Evolutionary conservation across 106 monocot genomes (phyloP).

Genomic region (Dioscorea alata): DNA sequence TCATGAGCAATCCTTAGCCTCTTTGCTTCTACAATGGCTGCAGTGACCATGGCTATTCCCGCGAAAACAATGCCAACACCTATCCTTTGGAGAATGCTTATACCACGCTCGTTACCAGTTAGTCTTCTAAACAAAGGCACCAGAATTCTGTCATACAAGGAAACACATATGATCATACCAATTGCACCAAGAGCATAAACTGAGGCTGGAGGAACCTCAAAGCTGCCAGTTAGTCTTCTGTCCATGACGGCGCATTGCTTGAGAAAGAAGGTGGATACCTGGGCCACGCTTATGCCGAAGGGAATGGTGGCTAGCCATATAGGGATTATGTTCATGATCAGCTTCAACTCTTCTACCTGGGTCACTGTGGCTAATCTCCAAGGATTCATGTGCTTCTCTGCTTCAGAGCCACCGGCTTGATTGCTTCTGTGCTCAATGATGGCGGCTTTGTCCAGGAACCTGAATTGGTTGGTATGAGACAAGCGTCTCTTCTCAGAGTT

Average conservation of each 20-base stretch:
- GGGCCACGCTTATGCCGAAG: slow-evolving; percentile 51
- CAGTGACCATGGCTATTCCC: slow-evolving; percentile 27
- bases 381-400: slow-evolving; percentile 8
- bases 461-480: slow-evolving; percentile 45
- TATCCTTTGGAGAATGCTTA: slow-evolving; percentile 59
- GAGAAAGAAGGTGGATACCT: slow-evolving; percentile 75
- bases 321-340: slow-evolving; percentile 44
- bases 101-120: slow-evolving; percentile 52
- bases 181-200: slow-evolving; percentile 47
- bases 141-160: slow-evolving; percentile 59
- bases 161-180: slow-evolving; percentile 50
- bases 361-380: slow-evolving; percentile 75
- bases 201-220: slow-evolving; percentile 66
- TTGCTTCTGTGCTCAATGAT: slow-evolving; percentile 19
- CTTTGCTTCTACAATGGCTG: slow-evolving; percentile 47
- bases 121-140: slow-evolving; percentile 41
- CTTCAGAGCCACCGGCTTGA: not conserved
- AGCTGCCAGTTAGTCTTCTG: slow-evolving; percentile 18
- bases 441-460: slow-evolving; percentile 76
- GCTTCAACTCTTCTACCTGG: slow-evolving; percentile 72
- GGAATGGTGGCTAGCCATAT: slow-evolving; percentile 56
- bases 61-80: slow-evolving; percentile 56
- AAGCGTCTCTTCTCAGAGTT: slow-evolving; percentile 33
- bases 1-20: slow-evolving; percentile 11
- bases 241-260: slow-evolving; percentile 69